Percentiles rank a stretch among this genome's conserved stretches.
Conservation (phyloP, 2,329 filamentous ascomycete genomes). For the Cercospora brassicicola region DNA sequence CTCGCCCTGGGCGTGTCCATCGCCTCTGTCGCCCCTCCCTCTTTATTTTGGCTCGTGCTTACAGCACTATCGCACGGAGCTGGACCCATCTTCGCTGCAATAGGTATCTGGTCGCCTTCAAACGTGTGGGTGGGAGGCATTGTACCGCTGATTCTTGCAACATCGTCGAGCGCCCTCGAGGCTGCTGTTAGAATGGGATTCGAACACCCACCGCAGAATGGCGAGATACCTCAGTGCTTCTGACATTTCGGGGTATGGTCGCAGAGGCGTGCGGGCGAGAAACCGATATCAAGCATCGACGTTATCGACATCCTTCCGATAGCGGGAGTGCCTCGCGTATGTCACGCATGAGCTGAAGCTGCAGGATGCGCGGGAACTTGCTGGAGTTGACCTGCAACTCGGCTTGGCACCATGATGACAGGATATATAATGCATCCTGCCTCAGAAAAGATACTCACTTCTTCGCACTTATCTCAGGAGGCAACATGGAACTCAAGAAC, state of each 20-base stretch:
- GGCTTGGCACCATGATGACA: not conserved
- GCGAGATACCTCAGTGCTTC: not conserved
- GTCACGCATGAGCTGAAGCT: not conserved
- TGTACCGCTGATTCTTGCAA: not conserved
- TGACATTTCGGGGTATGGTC: not conserved
- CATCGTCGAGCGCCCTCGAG: not conserved
- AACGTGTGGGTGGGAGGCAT: not conserved
- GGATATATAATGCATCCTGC: not conserved
- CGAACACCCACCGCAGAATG: not conserved
- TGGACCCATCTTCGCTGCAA: not conserved
- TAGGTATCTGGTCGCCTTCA: not conserved
- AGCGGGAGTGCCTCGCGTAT: not conserved
- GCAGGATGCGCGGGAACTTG: not conserved
- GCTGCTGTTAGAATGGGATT: not conserved
- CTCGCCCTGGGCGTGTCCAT: not conserved
- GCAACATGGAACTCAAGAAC: constrained; percentile 16
- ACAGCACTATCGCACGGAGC: not conserved
- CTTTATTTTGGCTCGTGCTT: not conserved
- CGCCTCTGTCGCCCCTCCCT: not conserved
- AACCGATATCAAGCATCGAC: not conserved
- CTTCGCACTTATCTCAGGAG: not conserved
- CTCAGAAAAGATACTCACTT: not conserved
- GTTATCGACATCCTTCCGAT: not conserved
- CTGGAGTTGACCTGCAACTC: constrained; percentile 7
- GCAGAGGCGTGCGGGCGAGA: too few species aligned